These are phyloP conservation scores for Emericellopsis cladophorae DNA, from an alignment of 2,329 filamentous ascomycete species.

Conservation along the genomic window DNA sequence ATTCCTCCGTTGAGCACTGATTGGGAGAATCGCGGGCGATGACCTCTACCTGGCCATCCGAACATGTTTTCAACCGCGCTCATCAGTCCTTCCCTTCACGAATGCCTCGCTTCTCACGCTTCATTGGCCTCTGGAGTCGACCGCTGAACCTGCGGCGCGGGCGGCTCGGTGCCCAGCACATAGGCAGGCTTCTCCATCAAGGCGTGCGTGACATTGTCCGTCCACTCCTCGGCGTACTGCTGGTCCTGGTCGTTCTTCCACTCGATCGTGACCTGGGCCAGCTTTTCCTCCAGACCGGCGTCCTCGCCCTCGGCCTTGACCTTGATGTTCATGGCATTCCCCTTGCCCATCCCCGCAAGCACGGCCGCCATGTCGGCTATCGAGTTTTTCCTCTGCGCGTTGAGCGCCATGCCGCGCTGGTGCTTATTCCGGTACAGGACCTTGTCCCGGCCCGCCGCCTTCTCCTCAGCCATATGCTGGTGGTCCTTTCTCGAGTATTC, in stretches of 20 bases:
- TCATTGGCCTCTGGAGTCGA: too few relatives aligned
- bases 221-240: conserved; percentile 34
- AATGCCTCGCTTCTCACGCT: too few relatives aligned
- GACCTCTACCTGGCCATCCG: too few relatives aligned
- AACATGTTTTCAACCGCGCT: too few relatives aligned
- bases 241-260: conserved; percentile 37
- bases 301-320: conserved; percentile 9
- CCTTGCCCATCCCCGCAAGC: conserved; percentile 35
- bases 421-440: conserved; percentile 19
- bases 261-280: conserved; percentile 31
- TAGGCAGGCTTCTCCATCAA: conserved; percentile 18
- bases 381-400: conserved; percentile 47
- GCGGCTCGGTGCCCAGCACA: conserved; percentile 1
- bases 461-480: conserved; percentile 16
- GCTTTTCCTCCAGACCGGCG: conserved; percentile 7
- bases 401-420: conserved; percentile 38
- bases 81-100: too few relatives aligned
- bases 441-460: conserved; percentile 17
- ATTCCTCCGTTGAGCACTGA: too few relatives aligned
- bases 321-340: conserved; percentile 29
- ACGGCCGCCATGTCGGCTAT: conserved; percentile 53
- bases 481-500: conserved; percentile 20
- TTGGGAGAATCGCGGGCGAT: too few relatives aligned
- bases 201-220: conserved; percentile 39
- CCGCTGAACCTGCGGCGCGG: too few relatives aligned